phyloP scores from a whole-genome alignment of 805 yeast species.

The Priceomyces medius region DNA sequence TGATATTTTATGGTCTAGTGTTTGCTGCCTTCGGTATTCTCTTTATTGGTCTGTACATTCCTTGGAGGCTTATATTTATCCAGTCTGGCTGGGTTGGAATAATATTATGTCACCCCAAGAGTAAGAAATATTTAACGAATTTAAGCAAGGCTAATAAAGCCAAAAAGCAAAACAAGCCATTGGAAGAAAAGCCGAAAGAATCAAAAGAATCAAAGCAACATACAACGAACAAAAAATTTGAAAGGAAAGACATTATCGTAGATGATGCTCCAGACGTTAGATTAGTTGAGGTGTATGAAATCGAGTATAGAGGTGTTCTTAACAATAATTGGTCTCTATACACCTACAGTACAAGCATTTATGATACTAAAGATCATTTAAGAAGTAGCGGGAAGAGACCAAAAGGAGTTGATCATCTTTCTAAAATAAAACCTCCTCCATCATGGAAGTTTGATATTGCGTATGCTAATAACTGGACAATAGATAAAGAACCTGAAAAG shows the following conservation, averaged over 20 bases:
- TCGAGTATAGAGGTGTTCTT: constrained; percentile 63
- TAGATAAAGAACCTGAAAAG: constrained; percentile 51
- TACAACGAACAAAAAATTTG: constrained; percentile 19
- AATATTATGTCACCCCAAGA: constrained; percentile 59
- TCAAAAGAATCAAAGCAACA: constrained; percentile 4
- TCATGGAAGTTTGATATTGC: constrained; percentile 69
- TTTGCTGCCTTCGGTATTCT: constrained; percentile 36
- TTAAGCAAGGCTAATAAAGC: constrained; percentile 10
- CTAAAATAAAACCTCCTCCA: constrained; percentile 61
- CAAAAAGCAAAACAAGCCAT: constrained; percentile 8
- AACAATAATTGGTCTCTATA: constrained; percentile 62
- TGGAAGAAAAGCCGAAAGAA: constrained; percentile 6
- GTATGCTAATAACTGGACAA: constrained; percentile 57
- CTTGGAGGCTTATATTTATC: constrained; percentile 63
- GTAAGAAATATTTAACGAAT: constrained; percentile 29
- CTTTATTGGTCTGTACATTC: constrained; percentile 52
- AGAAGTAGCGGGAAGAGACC: constrained; percentile 54
- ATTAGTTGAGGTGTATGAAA: constrained; percentile 74
- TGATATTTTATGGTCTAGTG: constrained; percentile 44
- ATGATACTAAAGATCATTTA: constrained; percentile 47
- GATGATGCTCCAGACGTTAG: constrained; percentile 65
- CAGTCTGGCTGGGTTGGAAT: constrained; percentile 56
- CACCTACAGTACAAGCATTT: constrained; percentile 54
- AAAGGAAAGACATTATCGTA: constrained; percentile 55
- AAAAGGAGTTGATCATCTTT: constrained; percentile 55